These are phyloP conservation scores for Epichloe sp. DNA, from an alignment of 2,329 filamentous ascomycete species.

Conservation along the genomic window DNA sequence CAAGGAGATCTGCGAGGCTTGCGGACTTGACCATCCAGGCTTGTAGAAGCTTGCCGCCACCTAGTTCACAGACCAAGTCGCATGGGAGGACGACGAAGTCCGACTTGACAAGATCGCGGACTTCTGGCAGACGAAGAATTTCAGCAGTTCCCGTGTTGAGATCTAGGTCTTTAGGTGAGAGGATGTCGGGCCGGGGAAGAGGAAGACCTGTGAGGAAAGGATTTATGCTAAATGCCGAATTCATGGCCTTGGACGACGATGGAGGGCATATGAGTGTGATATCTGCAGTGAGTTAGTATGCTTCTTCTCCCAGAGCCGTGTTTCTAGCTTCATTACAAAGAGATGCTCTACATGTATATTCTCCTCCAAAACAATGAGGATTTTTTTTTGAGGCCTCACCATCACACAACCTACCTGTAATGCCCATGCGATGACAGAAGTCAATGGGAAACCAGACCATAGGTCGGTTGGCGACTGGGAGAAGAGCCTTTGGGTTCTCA, in stretches of 20 bases:
- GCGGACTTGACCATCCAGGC: conserved; percentile 83
- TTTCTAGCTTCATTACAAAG: background rate
- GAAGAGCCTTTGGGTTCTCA: conserved; percentile 68
- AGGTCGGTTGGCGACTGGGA: conserved; percentile 71
- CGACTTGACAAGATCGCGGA: conserved; percentile 62
- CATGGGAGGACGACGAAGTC: conserved; percentile 90
- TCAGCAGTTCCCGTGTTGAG: conserved; percentile 83
- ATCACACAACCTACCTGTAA: conserved; percentile 44
- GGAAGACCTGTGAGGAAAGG: conserved; percentile 65
- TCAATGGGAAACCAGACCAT: conserved; percentile 88
- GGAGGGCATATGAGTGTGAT: conserved; percentile 52
- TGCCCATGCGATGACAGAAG: conserved; percentile 70
- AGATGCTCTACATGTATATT: background rate
- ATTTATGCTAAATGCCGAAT: conserved; percentile 60
- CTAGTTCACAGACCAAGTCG: conserved; percentile 82
- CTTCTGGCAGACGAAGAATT: conserved; percentile 70
- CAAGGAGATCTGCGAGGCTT: conserved; percentile 50
- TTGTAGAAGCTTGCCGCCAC: conserved; percentile 70
- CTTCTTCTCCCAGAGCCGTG: too few relatives aligned
- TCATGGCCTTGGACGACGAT: conserved; percentile 53
- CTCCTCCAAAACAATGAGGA: background rate
- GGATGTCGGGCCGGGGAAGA: conserved; percentile 59
- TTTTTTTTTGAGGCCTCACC: too few relatives aligned
- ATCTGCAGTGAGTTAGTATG: conserved; percentile 24
- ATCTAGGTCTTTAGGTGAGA: conserved; percentile 64